phyloP scores from a whole-genome alignment of 148 eudicot species.

The Rhododendron vialii region DNA sequence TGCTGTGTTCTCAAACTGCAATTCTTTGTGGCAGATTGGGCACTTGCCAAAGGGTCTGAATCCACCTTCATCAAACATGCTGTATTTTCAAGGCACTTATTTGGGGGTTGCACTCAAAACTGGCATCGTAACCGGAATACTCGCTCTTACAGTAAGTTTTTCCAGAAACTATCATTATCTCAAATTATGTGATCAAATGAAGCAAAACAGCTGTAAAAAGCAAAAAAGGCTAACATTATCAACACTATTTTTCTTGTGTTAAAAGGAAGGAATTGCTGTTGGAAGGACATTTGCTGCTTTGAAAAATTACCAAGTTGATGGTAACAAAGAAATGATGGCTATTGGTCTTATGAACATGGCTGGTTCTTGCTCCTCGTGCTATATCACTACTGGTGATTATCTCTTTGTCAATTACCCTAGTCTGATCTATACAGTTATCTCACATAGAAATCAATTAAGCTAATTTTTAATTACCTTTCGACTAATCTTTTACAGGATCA shows the following conservation, averaged over 20 bases:
- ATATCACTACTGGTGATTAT: slow-evolving; percentile 70
- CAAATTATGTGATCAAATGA: neutral
- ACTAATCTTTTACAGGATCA: slow-evolving; percentile 53
- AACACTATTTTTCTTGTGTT: neutral
- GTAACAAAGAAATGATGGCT: slow-evolving; percentile 99
- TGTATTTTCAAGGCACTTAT: slow-evolving; percentile 51
- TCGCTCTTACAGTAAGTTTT: slow-evolving; percentile 80
- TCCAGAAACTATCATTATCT: neutral
- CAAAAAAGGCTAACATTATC: neutral
- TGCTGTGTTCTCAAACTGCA: neutral
- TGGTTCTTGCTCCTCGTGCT: slow-evolving; percentile 94
- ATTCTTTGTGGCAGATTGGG: slow-evolving; percentile 55
- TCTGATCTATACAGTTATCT: neutral
- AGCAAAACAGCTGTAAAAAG: neutral
- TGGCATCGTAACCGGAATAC: slow-evolving; percentile 78
- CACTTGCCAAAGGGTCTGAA: slow-evolving; percentile 76
- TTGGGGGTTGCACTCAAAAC: slow-evolving; percentile 70
- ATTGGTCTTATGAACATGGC: slow-evolving; percentile 95
- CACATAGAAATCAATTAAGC: neutral
- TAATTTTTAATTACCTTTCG: neutral
- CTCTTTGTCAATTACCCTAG: neutral
- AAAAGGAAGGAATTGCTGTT: slow-evolving; percentile 94
- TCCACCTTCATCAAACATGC: slow-evolving; percentile 80
- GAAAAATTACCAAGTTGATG: slow-evolving; percentile 91
- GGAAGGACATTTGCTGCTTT: slow-evolving; percentile 93